Evolutionary conservation across 129 eudicot species (phyloP), one percentile per base, ranked within the genome.

Genomic region (Calendula officinalis): DNA sequence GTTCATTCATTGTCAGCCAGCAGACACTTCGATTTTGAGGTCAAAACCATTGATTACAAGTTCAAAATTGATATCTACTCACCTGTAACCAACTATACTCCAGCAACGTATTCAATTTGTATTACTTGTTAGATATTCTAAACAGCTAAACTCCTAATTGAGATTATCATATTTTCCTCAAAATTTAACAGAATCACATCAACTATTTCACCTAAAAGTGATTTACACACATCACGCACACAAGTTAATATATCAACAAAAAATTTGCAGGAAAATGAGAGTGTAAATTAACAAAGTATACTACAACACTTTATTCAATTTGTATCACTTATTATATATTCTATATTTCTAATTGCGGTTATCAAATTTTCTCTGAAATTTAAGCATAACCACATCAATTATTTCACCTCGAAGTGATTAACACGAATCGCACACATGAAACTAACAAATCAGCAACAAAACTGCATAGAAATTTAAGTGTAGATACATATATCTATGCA

Each of bases 21-120:
- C 30, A 22, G 30, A 22, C 30, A 22, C 30, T 22, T 22, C 2
- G 30, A 22, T 22, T 35, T 37, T 66, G 3, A 39, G 38, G 39
- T 49, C 50, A 66, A 22, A 53, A 5, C 45, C 60, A 51, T 16
- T 17, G 40, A 39, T 50, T 45, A 62, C 30, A 41, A n/a, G 32
- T 22, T 32, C 36, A 13, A 62, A 62, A n/a, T 2, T 32, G 42
- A 62, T 32, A n/a, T n/a, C 55, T 44, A n/a, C 43, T 4, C 62
- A 4, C 16, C 15, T 56, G 27, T 56, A 0, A 58, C 48, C 35
- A 38, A 39, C 15, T 15, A 4, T 22, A 39, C 36, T 39, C 64
- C 36, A 38, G 8, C 68, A 46, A 17, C 0, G 2, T 15, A 36
- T 46, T 33, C 44, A 47, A 46, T 14, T 33, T 63, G 34, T 13